Conservation (phyloP, 2,329 filamentous ascomycete species). For the Trichoderma breve region DNA sequence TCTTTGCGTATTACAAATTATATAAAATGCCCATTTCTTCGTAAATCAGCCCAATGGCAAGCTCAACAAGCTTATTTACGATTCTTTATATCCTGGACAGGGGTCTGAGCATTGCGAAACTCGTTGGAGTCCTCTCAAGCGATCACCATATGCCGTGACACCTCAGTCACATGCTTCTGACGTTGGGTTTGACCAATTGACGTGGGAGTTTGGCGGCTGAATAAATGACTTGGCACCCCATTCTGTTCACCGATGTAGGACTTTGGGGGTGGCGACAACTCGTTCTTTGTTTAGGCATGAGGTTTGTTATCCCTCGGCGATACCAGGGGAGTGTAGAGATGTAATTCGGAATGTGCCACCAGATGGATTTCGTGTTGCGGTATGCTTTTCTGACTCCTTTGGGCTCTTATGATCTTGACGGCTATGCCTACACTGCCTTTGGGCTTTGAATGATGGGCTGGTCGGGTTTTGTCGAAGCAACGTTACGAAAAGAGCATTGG, state of each 20-base stretch:
- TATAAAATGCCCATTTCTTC: neutral
- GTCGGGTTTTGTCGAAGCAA: neutral
- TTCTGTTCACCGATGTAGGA: neutral
- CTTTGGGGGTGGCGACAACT: neutral
- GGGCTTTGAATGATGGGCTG: neutral
- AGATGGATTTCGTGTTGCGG: neutral
- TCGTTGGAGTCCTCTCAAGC: neutral
- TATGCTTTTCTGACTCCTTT: neutral
- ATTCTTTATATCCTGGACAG: neutral
- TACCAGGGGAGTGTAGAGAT: neutral
- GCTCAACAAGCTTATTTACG: neutral
- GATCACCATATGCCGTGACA: neutral
- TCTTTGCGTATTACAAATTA: neutral
- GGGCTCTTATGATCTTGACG: neutral
- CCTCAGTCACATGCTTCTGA: constrained; percentile 5
- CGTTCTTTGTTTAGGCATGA: neutral
- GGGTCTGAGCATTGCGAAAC: neutral
- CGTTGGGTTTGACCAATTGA: neutral
- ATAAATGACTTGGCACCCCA: neutral
- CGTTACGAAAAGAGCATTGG: neutral
- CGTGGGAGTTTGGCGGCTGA: neutral
- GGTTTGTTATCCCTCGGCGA: neutral
- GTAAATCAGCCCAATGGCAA: neutral
- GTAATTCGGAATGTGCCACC: neutral
- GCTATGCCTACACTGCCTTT: neutral